Conservation (phyloP, 805 yeast species). For the Myxozyma sirexii region DNA sequence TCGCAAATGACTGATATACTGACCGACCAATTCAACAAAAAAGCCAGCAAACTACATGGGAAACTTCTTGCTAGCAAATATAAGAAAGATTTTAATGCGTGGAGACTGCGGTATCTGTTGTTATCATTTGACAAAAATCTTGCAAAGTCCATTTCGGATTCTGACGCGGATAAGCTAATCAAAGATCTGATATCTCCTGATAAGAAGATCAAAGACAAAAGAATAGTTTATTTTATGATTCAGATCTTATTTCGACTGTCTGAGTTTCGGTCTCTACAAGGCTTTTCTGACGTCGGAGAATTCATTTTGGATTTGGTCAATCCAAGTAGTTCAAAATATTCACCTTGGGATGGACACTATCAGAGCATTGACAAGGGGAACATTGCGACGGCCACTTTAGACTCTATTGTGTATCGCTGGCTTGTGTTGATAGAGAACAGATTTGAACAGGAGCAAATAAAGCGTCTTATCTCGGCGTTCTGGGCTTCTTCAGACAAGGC, state of each 20-base stretch:
- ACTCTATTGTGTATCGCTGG: constrained; percentile 17
- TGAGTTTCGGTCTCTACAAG: constrained; percentile 6
- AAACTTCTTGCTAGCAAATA: not conserved
- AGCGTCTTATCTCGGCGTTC: not conserved
- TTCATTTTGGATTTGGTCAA: not conserved
- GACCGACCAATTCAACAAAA: not conserved
- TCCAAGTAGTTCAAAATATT: not conserved
- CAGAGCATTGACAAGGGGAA: not conserved
- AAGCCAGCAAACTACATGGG: not conserved
- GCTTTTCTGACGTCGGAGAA: constrained; percentile 2
- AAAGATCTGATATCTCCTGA: constrained; percentile 8
- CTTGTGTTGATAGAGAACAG: constrained; percentile 17
- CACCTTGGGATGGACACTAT: constrained; percentile 6
- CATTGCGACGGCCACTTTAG: constrained; percentile 3
- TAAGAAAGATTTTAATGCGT: constrained; percentile 1
- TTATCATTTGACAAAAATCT: constrained; percentile 7
- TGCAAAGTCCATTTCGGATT: not conserved
- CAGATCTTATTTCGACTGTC: constrained; percentile 14
- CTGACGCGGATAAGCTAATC: not conserved
- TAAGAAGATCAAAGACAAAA: not conserved
- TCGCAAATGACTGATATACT: constrained; percentile 3
- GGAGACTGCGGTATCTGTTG: constrained; percentile 21
- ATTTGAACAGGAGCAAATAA: constrained; percentile 4
- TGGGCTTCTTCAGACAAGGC: constrained; percentile 6
- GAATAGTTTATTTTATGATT: constrained; percentile 4